Percentiles rank a stretch among this genome's conserved stretches.
Evolutionary conservation across 371 early-diverging fungal species (phyloP).

Genomic region (Mucor plumbeus): DNA sequence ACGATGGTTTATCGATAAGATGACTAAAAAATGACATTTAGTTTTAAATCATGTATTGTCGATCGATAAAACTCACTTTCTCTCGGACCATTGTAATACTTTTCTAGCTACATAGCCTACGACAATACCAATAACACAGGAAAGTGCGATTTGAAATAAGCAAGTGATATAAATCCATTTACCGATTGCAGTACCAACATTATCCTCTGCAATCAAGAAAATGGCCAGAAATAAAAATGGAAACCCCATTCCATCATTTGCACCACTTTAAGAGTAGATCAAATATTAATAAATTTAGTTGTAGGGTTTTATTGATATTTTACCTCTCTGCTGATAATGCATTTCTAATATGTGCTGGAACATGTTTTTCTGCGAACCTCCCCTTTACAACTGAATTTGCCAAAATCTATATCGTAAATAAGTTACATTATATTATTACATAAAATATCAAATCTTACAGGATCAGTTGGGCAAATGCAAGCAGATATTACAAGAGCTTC

Average conservation of each 20-base stretch:
- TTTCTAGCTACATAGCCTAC: slow-evolving; percentile 82
- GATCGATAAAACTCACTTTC: slow-evolving; percentile 42
- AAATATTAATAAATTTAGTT: neutral
- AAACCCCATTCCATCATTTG: slow-evolving; percentile 87
- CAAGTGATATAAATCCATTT: slow-evolving; percentile 81
- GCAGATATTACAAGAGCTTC: slow-evolving; percentile 84
- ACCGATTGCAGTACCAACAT: slow-evolving; percentile 68
- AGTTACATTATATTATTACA: neutral
- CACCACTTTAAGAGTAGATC: slow-evolving; percentile 55
- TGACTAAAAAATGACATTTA: slow-evolving; percentile 37
- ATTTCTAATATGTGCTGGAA: slow-evolving; percentile 87
- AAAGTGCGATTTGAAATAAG: slow-evolving; percentile 79
- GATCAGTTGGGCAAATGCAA: slow-evolving; percentile 96
- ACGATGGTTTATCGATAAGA: slow-evolving; percentile 91
- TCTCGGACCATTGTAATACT: slow-evolving; percentile 76
- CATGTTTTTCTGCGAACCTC: slow-evolving; percentile 92
- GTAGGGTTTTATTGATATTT: neutral
- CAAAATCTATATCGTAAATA: slow-evolving; percentile 59
- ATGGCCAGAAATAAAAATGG: slow-evolving; percentile 89
- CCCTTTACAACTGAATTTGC: slow-evolving; percentile 96
- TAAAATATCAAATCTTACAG: slow-evolving; percentile 53
- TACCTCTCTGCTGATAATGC: slow-evolving; percentile 88
- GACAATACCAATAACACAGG: slow-evolving; percentile 77
- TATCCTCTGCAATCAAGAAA: slow-evolving; percentile 66
- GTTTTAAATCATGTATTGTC: neutral